Evolutionary conservation across 2,329 filamentous ascomycete species (phyloP), one percentile per base, ranked within the genome.

Genomic region (Xylariaceae sp.): DNA sequence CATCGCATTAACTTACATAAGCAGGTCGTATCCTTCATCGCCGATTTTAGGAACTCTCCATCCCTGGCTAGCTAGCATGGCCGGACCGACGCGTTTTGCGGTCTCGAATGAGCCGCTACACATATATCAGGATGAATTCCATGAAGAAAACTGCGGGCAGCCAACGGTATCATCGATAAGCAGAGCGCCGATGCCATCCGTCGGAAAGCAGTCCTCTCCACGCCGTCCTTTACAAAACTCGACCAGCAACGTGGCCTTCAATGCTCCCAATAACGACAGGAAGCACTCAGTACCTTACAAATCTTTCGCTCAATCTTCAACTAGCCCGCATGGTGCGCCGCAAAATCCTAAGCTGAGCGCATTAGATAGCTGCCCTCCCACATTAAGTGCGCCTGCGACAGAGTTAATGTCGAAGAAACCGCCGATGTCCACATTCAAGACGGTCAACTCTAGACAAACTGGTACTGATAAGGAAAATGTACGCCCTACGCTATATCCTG

Each of bases 361-460:
- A 63, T 76, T 88, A 57, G 74, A 80, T 42, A 85, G 90, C 74
- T 80, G 84, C 47, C 86, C 86, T 34, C 87, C 87, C 1, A 70
- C 73, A 51, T 74, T 74, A 58, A 73, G 77, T 54, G 69, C 70
- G 26, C 79, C 79, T 64, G 72, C 72, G 37, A 87, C 86, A 37
- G 87, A 89, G 70, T 87, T 84, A 31, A 80, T 86, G 53, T 75
- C 81, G 65, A 90, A 90, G 77, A 87, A 83, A 60, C 80, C 81
- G 0, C 69, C 77, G 54, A 74, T 84, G 67, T 81, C 81, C 48
- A 80, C 76, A 55, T 83, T 80, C 67, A 83, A 84, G 70, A 80
- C 77, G 3, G 68, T 76, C 35, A 72, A 75, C 60, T 76, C 79
- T 32, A 68, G 70, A 31, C 64, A 60, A 63, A 65, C 64, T 54